A percentile compares a stretch with the other conserved stretches of the same genome.
Evolutionary conservation across 257 asterid species (phyloP).

Genomic region (Rauvolfia tetraphylla): DNA sequence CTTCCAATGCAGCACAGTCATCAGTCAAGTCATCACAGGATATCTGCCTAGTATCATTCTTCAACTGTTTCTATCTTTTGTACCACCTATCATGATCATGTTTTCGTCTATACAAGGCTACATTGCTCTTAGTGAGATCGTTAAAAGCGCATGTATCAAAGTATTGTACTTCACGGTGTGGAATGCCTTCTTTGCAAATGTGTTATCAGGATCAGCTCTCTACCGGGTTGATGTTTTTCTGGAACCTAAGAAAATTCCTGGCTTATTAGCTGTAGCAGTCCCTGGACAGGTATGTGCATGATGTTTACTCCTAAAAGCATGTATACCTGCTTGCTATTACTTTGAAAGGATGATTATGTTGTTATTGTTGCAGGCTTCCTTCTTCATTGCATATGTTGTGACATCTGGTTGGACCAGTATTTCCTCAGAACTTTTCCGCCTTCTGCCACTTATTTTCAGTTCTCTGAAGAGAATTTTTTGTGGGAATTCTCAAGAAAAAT

Average conservation of each 20-base stretch:
- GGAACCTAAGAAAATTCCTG: conserved; percentile 84
- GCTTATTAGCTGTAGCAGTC: conserved; percentile 74
- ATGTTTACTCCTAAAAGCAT: neutral
- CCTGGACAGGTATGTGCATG: conserved; percentile 80
- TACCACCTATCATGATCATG: conserved; percentile 81
- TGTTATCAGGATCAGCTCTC: conserved; percentile 86
- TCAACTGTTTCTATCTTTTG: conserved; percentile 51
- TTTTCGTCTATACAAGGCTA: conserved; percentile 89
- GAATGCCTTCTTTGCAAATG: conserved; percentile 93
- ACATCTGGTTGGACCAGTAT: conserved; percentile 97
- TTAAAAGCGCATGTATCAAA: conserved; percentile 89
- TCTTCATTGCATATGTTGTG: conserved; percentile 94
- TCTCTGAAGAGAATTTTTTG: conserved; percentile 39
- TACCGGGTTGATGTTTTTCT: conserved; percentile 53
- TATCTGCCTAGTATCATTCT: conserved; percentile 96
- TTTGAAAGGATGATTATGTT: neutral
- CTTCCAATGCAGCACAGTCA: conserved; percentile 49
- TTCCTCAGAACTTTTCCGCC: conserved; percentile 59
- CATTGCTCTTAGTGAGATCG: conserved; percentile 79
- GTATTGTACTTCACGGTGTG: conserved; percentile 82
- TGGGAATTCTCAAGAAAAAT: conserved; percentile 46
- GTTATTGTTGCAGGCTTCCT: conserved; percentile 60
- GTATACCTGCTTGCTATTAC: neutral
- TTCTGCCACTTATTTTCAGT: conserved; percentile 41
- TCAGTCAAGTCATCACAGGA: conserved; percentile 86